A percentile compares a stretch with the other conserved stretches of the same genome.
Evolutionary conservation across 352 stramenopile species (phyloP).

Genomic region (Labyrinthula sp.): DNA sequence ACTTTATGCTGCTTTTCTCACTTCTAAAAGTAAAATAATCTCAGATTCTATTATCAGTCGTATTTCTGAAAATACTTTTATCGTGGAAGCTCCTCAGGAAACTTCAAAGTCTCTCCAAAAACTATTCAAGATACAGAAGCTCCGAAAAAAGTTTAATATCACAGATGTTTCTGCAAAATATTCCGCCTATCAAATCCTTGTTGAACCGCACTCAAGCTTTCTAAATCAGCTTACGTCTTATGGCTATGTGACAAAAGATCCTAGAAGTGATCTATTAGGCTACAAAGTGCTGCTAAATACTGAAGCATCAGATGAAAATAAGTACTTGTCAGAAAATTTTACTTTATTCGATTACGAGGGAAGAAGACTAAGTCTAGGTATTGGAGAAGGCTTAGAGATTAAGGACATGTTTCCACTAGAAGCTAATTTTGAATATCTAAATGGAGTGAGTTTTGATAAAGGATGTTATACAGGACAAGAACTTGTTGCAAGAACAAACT

Average conservation of each 20-base stretch:
- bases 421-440: constrained; percentile 65
- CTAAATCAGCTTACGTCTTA: constrained; percentile 1
- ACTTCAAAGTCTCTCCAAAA: constrained; percentile 4
- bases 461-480: constrained; percentile 84
- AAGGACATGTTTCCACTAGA: constrained; percentile 63
- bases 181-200: constrained; percentile 10
- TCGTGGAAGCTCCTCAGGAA: constrained; percentile 9
- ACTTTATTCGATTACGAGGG: constrained; percentile 5
- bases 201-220: neutral
- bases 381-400: constrained; percentile 43
- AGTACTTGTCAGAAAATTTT: constrained; percentile 7
- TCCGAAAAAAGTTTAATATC: constrained; percentile 15
- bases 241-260: constrained; percentile 3
- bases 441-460: constrained; percentile 68
- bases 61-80: constrained; percentile 6
- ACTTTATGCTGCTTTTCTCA: constrained; percentile 17
- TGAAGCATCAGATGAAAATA: constrained; percentile 1
- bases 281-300: constrained; percentile 4
- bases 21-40: constrained; percentile 11
- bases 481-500: constrained; percentile 71
- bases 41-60: constrained; percentile 11
- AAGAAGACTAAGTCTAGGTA: constrained; percentile 8
- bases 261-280: constrained; percentile 1
- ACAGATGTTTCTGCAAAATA: constrained; percentile 4
- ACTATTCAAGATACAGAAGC: constrained; percentile 13